A percentile compares a stretch with the other conserved stretches of the same genome.
These are phyloP conservation scores for Zymoseptoria crescenta DNA, from an alignment of 2,329 filamentous ascomycete species.

Conservation along the genomic window DNA sequence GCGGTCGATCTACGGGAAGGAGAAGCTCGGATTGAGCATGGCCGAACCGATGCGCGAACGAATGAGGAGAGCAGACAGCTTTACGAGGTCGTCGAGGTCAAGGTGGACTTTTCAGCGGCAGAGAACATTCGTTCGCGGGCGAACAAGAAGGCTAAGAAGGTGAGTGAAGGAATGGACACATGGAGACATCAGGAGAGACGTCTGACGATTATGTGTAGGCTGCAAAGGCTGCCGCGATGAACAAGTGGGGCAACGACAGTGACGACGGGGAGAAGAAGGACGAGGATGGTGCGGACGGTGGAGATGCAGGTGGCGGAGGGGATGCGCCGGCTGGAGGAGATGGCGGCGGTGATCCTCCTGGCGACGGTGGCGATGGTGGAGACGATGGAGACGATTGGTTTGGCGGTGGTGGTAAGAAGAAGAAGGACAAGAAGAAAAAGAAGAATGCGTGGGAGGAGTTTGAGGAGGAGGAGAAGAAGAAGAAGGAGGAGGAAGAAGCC, in stretches of 20 bases:
- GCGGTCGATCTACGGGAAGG: conserved; percentile 7
- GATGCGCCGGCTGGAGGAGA: conserved; percentile 27
- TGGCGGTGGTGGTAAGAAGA: conserved; percentile 25
- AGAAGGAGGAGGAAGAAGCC: conserved; percentile 34
- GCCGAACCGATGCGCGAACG: neutral
- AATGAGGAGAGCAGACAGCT: neutral
- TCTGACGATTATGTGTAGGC: conserved; percentile 14
- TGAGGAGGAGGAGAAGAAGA: conserved; percentile 31
- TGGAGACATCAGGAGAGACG: neutral
- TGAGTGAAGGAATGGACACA: neutral
- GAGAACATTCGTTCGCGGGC: conserved; percentile 45
- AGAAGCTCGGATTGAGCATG: neutral
- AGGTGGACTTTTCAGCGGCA: conserved; percentile 52
- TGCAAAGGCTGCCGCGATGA: conserved; percentile 29
- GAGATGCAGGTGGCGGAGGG: conserved; percentile 23
- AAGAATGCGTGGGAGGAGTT: conserved; percentile 27
- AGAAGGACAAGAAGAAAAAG: conserved; percentile 37
- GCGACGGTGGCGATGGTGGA: conserved; percentile 24
- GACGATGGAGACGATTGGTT: conserved; percentile 32
- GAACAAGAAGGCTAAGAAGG: conserved; percentile 44
- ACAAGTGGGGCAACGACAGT: conserved; percentile 39
- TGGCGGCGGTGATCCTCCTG: conserved; percentile 23
- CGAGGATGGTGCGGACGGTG: conserved; percentile 26
- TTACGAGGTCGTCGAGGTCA: conserved; percentile 21
- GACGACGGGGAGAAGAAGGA: conserved; percentile 40